A percentile compares a stretch with the other conserved stretches of the same genome.
Conservation (phyloP, 805 yeast species). For the Sugiyamaella qingdaonensis region DNA sequence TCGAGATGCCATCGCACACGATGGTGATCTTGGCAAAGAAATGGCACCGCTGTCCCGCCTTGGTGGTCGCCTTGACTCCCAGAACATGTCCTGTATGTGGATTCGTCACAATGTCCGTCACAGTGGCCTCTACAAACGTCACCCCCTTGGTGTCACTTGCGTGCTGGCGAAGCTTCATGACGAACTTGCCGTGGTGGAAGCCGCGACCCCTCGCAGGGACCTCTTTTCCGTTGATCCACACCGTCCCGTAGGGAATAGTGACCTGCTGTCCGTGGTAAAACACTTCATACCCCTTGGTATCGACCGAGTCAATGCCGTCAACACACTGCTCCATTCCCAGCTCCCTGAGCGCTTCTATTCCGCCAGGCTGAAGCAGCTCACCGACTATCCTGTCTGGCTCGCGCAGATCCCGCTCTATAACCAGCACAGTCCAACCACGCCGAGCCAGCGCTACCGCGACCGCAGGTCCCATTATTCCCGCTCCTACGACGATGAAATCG, state of each 20-base stretch:
- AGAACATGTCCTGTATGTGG: constrained; percentile 50
- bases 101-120: constrained; percentile 58
- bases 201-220: constrained; percentile 58
- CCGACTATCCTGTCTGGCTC: constrained; percentile 97
- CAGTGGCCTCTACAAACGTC: constrained; percentile 78
- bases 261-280: constrained; percentile 57
- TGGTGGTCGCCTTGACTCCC: constrained; percentile 54
- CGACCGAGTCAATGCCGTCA: constrained; percentile 71
- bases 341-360: constrained; percentile 76
- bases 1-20: constrained; percentile 90
- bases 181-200: constrained; percentile 89
- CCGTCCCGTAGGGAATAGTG: constrained; percentile 50
- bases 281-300: constrained; percentile 76
- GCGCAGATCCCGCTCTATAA: constrained; percentile 82
- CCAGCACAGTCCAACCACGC: constrained; percentile 78
- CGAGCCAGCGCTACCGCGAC: constrained; percentile 86
- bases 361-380: constrained; percentile 94
- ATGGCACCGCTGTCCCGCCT: constrained; percentile 36
- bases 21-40: constrained; percentile 64
- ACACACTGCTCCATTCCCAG: constrained; percentile 78
- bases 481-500: constrained; percentile 92
- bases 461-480: constrained; percentile 97
- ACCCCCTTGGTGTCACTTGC: constrained; percentile 69
- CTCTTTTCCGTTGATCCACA: constrained; percentile 1
- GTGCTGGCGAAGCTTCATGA: constrained; percentile 68